Percentiles rank a stretch among this genome's conserved stretches.
Evolutionary conservation across 345 rosid genomes (phyloP).

Genomic region (Arabidopsis suecica): DNA sequence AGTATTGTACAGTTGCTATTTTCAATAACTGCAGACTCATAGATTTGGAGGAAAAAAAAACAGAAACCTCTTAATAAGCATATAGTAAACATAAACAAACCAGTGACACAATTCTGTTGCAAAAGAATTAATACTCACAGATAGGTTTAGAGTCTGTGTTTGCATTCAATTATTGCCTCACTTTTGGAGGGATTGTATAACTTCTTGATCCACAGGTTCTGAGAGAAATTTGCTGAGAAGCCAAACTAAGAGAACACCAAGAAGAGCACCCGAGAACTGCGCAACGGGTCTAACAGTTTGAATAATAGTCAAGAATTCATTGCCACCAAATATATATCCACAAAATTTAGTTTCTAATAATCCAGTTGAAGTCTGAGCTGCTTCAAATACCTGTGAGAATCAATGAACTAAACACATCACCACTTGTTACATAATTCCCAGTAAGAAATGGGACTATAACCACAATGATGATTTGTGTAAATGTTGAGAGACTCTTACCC

Average conservation of each 20-base stretch:
- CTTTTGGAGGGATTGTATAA: slow-evolving; percentile 38
- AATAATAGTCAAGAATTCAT: background rate
- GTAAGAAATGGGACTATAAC: background rate
- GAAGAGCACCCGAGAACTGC: slow-evolving; percentile 87
- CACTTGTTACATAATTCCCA: background rate
- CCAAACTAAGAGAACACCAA: slow-evolving; percentile 81
- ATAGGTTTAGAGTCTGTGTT: background rate
- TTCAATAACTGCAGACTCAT: background rate
- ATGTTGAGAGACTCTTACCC: slow-evolving; percentile 48
- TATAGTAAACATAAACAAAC: slow-evolving; percentile 18
- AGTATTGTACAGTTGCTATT: slow-evolving; percentile 13
- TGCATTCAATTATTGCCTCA: slow-evolving; percentile 10
- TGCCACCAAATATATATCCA: slow-evolving; percentile 54
- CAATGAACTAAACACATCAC: background rate
- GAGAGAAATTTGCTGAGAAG: slow-evolving; percentile 71
- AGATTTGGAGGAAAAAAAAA: background rate
- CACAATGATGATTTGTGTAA: background rate
- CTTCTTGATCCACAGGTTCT: slow-evolving; percentile 47
- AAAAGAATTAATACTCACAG: background rate
- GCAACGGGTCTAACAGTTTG: slow-evolving; percentile 86
- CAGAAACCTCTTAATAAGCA: background rate
- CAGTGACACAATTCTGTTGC: slow-evolving; percentile 6
- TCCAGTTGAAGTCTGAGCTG: slow-evolving; percentile 83
- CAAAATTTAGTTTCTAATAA: slow-evolving; percentile 56
- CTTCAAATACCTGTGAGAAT: slow-evolving; percentile 50